Conservation (phyloP, 441 rosid genomes). For the Erysimum cheiri region DNA sequence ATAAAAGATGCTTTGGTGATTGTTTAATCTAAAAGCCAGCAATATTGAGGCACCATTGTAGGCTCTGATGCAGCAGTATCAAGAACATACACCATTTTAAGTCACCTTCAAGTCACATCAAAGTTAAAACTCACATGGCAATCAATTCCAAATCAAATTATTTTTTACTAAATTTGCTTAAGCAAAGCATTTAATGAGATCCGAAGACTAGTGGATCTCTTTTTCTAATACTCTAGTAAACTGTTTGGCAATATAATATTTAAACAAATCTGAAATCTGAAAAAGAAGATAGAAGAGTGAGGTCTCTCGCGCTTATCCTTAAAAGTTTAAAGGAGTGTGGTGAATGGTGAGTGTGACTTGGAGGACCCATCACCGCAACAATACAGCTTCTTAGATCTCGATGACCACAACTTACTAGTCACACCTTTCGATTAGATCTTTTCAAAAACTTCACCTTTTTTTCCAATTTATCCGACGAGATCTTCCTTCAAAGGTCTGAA, state of each 20-base stretch:
- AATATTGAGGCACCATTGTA: conserved; percentile 9
- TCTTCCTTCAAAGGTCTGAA: too few relatives aligned
- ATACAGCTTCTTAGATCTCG: conserved; percentile 39
- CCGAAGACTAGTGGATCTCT: background rate
- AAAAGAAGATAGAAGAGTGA: conserved; percentile 9
- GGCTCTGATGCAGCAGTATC: conserved; percentile 16
- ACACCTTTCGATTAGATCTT: conserved; percentile 31
- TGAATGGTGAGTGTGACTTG: conserved; percentile 40
- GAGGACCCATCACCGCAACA: conserved; percentile 44
- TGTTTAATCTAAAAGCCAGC: conserved; percentile 11
- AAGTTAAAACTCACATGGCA: conserved; percentile 41
- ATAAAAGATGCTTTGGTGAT: conserved; percentile 23
- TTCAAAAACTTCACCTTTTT: conserved; percentile 12
- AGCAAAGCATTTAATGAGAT: conserved; percentile 16
- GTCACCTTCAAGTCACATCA: conserved; percentile 42
- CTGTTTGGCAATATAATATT: background rate
- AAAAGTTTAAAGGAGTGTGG: conserved; percentile 29
- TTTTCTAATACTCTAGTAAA: background rate
- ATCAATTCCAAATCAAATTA: background rate
- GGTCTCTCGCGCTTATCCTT: conserved; percentile 40
- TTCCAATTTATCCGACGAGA: conserved; percentile 6
- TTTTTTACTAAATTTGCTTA: background rate
- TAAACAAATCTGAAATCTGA: conserved; percentile 1
- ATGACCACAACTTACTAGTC: conserved; percentile 6
- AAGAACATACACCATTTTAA: conserved; percentile 34